These are phyloP conservation scores for Podaxis mareebaensis DNA, from an alignment of 768 basidiomycete genomes.

Conservation along the genomic window DNA sequence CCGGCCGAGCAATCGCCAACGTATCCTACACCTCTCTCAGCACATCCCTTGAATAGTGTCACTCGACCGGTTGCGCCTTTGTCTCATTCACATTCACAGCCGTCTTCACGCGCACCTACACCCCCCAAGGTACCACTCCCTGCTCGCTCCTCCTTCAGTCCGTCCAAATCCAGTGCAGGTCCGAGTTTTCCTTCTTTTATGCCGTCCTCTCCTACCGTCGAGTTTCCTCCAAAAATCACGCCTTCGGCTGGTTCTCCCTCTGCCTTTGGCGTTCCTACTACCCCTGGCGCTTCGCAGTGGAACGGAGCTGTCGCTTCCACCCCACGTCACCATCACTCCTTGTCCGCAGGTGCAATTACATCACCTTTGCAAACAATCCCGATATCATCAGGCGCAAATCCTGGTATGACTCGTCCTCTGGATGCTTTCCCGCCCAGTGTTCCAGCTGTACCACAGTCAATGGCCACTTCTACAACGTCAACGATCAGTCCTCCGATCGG, in stretches of 20 bases:
- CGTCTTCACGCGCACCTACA: slow-evolving; percentile 32
- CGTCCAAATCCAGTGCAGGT: slow-evolving; percentile 26
- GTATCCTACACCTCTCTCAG: slow-evolving; percentile 20
- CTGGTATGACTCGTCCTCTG: background rate
- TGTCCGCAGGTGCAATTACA: slow-evolving; percentile 39
- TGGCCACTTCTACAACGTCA: slow-evolving; percentile 25
- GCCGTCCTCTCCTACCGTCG: slow-evolving; percentile 22
- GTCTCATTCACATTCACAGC: slow-evolving; percentile 34
- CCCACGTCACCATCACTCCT: slow-evolving; percentile 42
- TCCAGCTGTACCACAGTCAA: slow-evolving; percentile 19
- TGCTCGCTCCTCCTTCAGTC: slow-evolving; percentile 28
- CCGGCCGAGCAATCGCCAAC: slow-evolving; percentile 20
- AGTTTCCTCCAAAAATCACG: slow-evolving; percentile 21
- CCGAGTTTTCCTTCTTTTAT: slow-evolving; percentile 25
- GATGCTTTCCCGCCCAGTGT: slow-evolving; percentile 1
- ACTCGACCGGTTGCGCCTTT: slow-evolving; percentile 16
- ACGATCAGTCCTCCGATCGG: slow-evolving; percentile 43
- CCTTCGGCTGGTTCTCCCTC: slow-evolving; percentile 22
- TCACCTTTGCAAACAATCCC: slow-evolving; percentile 23
- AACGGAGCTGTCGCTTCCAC: slow-evolving; percentile 36
- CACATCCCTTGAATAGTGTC: slow-evolving; percentile 15
- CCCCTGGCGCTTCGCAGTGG: slow-evolving; percentile 35
- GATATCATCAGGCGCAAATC: background rate
- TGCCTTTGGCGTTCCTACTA: slow-evolving; percentile 14
- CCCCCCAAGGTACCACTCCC: slow-evolving; percentile 32